Evolutionary conservation across 768 basidiomycete genomes (phyloP).

Genomic region (Amanita rubescens): DNA sequence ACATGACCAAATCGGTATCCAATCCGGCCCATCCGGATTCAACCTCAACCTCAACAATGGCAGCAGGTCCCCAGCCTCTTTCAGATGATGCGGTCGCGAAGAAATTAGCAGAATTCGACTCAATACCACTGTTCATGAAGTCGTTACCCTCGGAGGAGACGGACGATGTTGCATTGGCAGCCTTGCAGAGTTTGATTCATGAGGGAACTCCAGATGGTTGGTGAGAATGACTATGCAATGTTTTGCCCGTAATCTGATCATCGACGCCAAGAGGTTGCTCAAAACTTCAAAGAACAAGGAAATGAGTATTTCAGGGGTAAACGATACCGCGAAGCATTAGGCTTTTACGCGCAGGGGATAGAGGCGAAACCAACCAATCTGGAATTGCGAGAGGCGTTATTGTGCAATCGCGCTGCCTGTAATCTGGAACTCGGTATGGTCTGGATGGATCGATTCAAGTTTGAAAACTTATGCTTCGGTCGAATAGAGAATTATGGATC

Average conservation of each 20-base stretch:
- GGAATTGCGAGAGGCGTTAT: constrained; percentile 53
- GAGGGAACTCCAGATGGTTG: constrained; percentile 93
- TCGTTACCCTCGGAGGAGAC: constrained; percentile 64
- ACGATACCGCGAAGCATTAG: constrained; percentile 77
- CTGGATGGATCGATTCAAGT: background rate
- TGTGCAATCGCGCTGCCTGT: constrained; percentile 89
- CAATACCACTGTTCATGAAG: constrained; percentile 89
- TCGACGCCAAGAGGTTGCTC: constrained; percentile 61
- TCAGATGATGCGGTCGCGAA: constrained; percentile 27
- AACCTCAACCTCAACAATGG: background rate
- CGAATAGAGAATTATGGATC: constrained; percentile 60
- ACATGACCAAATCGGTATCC: no score
- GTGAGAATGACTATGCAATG: constrained; percentile 26
- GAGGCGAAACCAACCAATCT: constrained; percentile 73
- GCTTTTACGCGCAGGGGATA: constrained; percentile 87
- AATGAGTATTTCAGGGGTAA: constrained; percentile 91
- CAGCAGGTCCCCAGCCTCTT: constrained; percentile 28
- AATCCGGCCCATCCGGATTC: no score
- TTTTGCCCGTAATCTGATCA: constrained; percentile 2
- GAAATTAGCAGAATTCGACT: constrained; percentile 44
- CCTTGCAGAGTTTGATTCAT: constrained; percentile 77
- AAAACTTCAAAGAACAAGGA: constrained; percentile 92
- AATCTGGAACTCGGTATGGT: constrained; percentile 79
- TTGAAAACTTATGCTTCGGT: background rate
- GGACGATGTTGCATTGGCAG: constrained; percentile 65